Percentiles rank a stretch among this genome's conserved stretches.
phyloP scores from a whole-genome alignment of 108 stramenopile species.

The Fragilaria crotonensis region DNA sequence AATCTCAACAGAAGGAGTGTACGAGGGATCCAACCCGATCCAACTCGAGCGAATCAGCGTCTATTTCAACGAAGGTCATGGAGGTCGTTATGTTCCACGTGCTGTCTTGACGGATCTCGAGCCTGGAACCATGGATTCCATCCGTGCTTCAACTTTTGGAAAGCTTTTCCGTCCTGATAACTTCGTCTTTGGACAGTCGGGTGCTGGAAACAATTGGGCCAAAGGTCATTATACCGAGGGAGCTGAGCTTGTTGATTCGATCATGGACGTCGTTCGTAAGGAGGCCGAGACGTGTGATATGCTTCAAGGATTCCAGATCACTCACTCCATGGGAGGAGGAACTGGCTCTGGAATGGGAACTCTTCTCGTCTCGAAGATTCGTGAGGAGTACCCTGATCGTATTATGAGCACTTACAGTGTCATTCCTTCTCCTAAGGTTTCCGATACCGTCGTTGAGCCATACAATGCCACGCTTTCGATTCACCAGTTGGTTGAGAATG shows the following conservation, averaged over 20 bases:
- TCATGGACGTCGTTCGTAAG: conserved; percentile 78
- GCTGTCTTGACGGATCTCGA: conserved; percentile 72
- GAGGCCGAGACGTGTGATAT: conserved; percentile 83
- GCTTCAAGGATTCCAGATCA: conserved; percentile 84
- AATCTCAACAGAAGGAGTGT: conserved; percentile 44
- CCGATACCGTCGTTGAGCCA: conserved; percentile 79
- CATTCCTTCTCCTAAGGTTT: conserved; percentile 80
- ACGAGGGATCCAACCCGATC: conserved; percentile 58
- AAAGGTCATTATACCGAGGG: conserved; percentile 89
- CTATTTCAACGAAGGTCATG: conserved; percentile 74
- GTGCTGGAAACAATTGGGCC: conserved; percentile 88
- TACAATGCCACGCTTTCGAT: conserved; percentile 84
- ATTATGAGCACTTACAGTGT: conserved; percentile 85
- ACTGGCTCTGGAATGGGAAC: conserved; percentile 84
- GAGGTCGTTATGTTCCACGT: conserved; percentile 80
- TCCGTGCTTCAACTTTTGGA: conserved; percentile 71
- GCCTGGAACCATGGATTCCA: conserved; percentile 84
- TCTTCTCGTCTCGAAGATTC: conserved; percentile 75
- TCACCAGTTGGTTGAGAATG: conserved; percentile 88
- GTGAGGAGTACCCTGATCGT: conserved; percentile 87
- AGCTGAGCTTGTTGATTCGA: conserved; percentile 77
- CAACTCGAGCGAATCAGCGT: conserved; percentile 84
- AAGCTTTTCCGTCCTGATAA: conserved; percentile 81
- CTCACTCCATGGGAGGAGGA: conserved; percentile 86
- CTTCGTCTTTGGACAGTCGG: conserved; percentile 78